These are phyloP conservation scores for Pisolithus sp. DNA, from an alignment of 768 basidiomycete species.

Conservation along the genomic window DNA sequence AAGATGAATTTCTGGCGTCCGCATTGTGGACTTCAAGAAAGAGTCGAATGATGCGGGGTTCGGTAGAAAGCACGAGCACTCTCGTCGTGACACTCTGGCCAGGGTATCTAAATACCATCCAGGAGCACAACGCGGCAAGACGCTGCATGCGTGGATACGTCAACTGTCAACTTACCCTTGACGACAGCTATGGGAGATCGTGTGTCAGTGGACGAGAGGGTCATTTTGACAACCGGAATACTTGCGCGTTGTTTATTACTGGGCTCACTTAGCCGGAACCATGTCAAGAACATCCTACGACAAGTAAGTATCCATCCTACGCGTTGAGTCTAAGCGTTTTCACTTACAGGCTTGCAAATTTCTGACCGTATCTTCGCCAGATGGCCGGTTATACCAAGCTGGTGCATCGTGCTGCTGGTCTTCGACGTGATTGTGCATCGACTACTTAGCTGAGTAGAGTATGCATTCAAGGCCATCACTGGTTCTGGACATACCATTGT, in stretches of 20 bases:
- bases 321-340: background rate
- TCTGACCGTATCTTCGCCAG: slow-evolving; percentile 94
- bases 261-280: slow-evolving; percentile 3
- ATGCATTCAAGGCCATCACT: slow-evolving; percentile 99
- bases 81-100: no score
- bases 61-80: no score
- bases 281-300: slow-evolving; percentile 95
- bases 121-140: no score
- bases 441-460: slow-evolving; percentile 50
- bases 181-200: no score
- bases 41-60: no score
- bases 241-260: slow-evolving; percentile 57
- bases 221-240: background rate
- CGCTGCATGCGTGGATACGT: no score
- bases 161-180: no score
- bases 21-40: no score
- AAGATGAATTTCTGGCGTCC: no score
- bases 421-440: slow-evolving; percentile 4
- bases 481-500: slow-evolving; percentile 94
- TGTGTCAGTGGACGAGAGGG: no score
- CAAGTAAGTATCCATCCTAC: slow-evolving; percentile 39
- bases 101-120: no score
- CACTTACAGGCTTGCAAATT: slow-evolving; percentile 44
- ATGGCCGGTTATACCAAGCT: slow-evolving; percentile 98
- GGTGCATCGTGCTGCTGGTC: slow-evolving; percentile 44